Percentiles rank a stretch among this genome's conserved stretches.
Conservation (phyloP, 441 rosid genomes). For the Aquilaria agallochum region DNA sequence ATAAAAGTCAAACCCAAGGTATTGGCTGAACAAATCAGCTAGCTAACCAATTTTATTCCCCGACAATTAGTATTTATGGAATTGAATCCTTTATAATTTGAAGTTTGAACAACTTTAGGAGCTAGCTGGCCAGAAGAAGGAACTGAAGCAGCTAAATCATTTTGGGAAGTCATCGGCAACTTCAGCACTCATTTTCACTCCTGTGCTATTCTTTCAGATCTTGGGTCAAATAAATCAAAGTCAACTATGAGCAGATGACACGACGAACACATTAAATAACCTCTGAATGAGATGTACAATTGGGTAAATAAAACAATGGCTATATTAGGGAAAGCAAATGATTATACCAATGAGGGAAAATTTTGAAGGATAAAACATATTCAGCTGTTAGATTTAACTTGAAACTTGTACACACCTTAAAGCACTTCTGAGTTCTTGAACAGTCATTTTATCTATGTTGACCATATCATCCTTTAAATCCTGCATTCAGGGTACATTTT, state of each 20-base stretch:
- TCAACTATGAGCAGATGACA: no score
- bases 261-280: no score
- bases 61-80: neutral
- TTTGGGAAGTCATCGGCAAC: neutral
- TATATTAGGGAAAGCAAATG: neutral
- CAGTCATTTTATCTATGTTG: constrained; percentile 62
- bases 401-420: constrained; percentile 46
- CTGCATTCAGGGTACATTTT: constrained; percentile 20
- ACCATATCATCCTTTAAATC: constrained; percentile 35
- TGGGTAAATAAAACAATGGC: no score
- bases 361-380: neutral
- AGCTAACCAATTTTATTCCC: constrained; percentile 2
- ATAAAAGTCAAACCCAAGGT: neutral
- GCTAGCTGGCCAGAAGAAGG: neutral
- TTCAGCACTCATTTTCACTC: neutral
- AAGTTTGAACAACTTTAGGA: neutral
- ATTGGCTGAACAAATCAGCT: constrained; percentile 11
- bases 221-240: neutral
- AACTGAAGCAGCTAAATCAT: neutral
- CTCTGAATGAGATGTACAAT: no score
- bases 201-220: neutral
- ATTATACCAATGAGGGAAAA: neutral
- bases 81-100: neutral
- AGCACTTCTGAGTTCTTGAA: constrained; percentile 57
- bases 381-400: constrained; percentile 2